Conservation (phyloP, 1,284 basidiomycete species). For the Mycosarcoma mackinlayi region DNA sequence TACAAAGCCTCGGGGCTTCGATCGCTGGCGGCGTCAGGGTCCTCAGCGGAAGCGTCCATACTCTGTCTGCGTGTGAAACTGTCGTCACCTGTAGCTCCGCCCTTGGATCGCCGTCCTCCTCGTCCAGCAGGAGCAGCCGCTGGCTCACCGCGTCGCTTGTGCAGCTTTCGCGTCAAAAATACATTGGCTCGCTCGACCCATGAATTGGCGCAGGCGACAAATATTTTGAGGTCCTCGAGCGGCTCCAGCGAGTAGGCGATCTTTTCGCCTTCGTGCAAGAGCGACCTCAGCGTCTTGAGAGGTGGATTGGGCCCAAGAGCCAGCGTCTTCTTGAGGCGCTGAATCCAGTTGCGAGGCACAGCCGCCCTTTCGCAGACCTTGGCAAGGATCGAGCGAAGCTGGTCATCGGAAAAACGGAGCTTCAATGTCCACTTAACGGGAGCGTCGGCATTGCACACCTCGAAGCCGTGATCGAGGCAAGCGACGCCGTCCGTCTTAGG, state of each 20-base stretch:
- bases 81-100: conserved; percentile 23
- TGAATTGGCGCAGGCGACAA: conserved; percentile 81
- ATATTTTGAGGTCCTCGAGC: conserved; percentile 78
- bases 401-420: conserved; percentile 83
- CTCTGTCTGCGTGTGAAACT: conserved; percentile 18
- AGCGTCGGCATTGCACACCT: conserved; percentile 78
- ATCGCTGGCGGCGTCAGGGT: conserved; percentile 22
- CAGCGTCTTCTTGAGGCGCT: conserved; percentile 78
- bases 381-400: conserved; percentile 71
- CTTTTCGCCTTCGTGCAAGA: conserved; percentile 86
- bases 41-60: conserved; percentile 33
- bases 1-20: conserved; percentile 49
- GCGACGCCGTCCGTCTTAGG: conserved; percentile 76
- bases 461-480: conserved; percentile 85
- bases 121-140: conserved; percentile 76
- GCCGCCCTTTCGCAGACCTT: conserved; percentile 75
- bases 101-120: conserved; percentile 72
- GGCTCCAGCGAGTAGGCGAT: conserved; percentile 81
- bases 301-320: conserved; percentile 74
- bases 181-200: conserved; percentile 78
- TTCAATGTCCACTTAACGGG: conserved; percentile 76
- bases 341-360: conserved; percentile 80
- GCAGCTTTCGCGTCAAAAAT: conserved; percentile 71
- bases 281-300: conserved; percentile 79
- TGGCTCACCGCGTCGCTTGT: conserved; percentile 44